Conservation (phyloP, 331 rosid genomes). For the Prunus yedoensis region DNA sequence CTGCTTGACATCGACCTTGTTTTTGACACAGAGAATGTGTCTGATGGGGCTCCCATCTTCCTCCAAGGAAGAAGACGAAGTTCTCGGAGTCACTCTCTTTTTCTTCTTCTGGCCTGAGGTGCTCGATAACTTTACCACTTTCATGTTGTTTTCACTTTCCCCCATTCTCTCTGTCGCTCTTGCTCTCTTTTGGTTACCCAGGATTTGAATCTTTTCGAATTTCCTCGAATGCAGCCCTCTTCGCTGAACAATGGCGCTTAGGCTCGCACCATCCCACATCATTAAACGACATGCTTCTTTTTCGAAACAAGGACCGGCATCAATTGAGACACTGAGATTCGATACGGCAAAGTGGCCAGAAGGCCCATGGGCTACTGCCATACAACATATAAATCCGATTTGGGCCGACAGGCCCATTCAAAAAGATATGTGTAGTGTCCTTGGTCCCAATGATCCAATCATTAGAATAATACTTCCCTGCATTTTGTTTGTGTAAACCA, state of each 20-base stretch:
- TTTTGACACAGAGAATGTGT: conserved; percentile 37
- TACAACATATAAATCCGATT: no score
- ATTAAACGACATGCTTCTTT: no score
- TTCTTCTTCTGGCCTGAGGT: not conserved
- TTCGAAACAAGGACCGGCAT: not conserved
- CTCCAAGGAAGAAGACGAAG: not conserved
- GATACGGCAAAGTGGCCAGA: no score
- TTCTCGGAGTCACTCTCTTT: not conserved
- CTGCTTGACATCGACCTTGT: conserved; percentile 39
- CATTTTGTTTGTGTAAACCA: no score
- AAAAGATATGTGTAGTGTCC: no score
- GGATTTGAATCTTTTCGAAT: not conserved
- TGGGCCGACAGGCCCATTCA: no score
- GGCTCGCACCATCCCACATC: no score
- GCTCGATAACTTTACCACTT: not conserved
- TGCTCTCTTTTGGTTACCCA: not conserved
- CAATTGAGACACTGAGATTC: not conserved
- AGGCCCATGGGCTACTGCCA: no score
- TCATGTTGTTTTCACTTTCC: not conserved
- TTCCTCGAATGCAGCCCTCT: not conserved
- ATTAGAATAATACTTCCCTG: no score
- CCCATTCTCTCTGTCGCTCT: not conserved
- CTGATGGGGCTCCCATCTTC: conserved; percentile 37
- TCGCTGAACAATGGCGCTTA: no score
- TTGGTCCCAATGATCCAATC: not conserved